Base-by-base conservation (phyloP, 345 rosid species). In the Lenwebbia sp. region DNA sequence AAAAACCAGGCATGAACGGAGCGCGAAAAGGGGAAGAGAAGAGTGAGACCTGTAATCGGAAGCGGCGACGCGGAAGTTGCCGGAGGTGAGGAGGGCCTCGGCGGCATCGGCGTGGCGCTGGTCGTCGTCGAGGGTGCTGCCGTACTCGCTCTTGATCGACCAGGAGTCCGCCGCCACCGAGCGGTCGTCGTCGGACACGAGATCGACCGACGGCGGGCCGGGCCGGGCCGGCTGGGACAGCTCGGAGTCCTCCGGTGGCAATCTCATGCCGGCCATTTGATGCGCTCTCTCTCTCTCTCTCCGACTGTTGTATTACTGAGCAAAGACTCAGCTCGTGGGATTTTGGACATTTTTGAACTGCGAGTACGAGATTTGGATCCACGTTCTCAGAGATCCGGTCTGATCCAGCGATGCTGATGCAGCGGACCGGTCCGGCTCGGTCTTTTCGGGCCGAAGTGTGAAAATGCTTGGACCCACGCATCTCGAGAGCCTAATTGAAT, bases 101-200 rank as follows among this genome's bases (percentile, higher is more conserved):
- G 96, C 92, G 30, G 99, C 99, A 83, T 97, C 99, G 17, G 94
- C 96, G 90, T 97, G 99, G 82, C 99, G 99, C 92, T 97, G 99
- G 88, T 96, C 99, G 88, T 97, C 99, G 81, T 97, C 99, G 85
- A 97, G 96, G 75, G 99, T 97, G 92, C 99, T 96, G 75, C 99
- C 99, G 57, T 97, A 97, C 86, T 97, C 99, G 87, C 99, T 97
- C 93, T 95, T 97, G 83, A 97, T 96, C 26, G 99, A 97, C 99
- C 99, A 97, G 21, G 99, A 97, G 90, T 97, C 99, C 13, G 99
- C 99, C 50, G 99, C 99, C 6, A 97, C 92, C 33, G 99, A 97
- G 75, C 99, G 93, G 86, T 97, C 99, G 89, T 97, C 99, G 89
- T 97, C 99, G n/a, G 99, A 97, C 70, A 94, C 93, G 87, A 94